phyloP scores from a whole-genome alignment of 129 eudicot species.

The Dittrichia graveolens region DNA sequence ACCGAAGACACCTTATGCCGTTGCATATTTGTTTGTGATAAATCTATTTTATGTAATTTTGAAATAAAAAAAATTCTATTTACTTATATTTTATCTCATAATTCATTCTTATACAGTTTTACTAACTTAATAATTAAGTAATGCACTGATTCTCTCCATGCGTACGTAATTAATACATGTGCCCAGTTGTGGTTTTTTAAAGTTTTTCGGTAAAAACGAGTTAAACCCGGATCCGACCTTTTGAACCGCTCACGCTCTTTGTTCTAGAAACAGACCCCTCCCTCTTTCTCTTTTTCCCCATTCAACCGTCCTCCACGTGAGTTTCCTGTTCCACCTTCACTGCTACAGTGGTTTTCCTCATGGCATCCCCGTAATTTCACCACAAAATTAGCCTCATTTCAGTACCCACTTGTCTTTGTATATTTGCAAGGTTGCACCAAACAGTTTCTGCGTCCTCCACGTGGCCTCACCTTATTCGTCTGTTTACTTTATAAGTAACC shows the following conservation, averaged over 20 bases:
- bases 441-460: slow-evolving; percentile 17
- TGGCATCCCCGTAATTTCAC: slow-evolving; percentile 24
- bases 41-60: too few species aligned
- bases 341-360: slow-evolving; percentile 4
- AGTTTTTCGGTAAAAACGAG: background rate
- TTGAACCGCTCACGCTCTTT: slow-evolving; percentile 23
- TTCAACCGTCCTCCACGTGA: slow-evolving; percentile 32
- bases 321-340: slow-evolving; percentile 38
- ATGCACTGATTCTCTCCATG: too few species aligned
- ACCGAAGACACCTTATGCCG: too few species aligned
- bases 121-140: too few species aligned
- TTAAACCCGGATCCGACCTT: slow-evolving; percentile 22
- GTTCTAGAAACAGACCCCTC: slow-evolving; percentile 13
- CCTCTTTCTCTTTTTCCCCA: background rate
- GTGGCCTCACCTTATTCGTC: slow-evolving; percentile 41
- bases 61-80: background rate
- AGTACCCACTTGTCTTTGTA: slow-evolving; percentile 26
- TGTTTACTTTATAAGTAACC: slow-evolving; percentile 42
- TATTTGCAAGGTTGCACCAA: background rate
- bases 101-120: too few species aligned
- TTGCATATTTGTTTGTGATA: too few species aligned
- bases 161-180: slow-evolving; percentile 6
- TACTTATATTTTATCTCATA: too few species aligned
- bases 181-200: background rate
- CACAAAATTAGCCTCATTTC: background rate